phyloP scores from a whole-genome alignment of 192 early-diverging fungal species.

The Allomyces javanicus region DNA sequence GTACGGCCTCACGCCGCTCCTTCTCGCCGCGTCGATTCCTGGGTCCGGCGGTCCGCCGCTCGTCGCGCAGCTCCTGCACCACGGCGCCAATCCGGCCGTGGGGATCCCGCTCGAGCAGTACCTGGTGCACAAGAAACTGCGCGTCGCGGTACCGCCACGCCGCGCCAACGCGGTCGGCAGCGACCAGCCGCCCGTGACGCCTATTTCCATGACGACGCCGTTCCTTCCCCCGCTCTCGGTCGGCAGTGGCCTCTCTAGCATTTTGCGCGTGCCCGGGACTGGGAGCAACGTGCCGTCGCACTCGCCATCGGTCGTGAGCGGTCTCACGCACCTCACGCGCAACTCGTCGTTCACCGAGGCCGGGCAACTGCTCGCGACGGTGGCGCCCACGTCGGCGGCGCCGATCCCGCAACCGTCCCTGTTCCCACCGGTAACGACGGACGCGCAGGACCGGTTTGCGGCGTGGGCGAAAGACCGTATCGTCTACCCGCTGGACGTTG shows the following conservation, averaged over 20 bases:
- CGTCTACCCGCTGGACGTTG: background rate
- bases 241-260: background rate
- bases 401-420: background rate
- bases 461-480: background rate
- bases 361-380: background rate
- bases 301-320: background rate
- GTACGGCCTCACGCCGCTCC: slow-evolving; percentile 30
- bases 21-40: slow-evolving; percentile 8
- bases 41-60: background rate
- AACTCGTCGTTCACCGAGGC: background rate
- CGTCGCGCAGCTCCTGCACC: background rate
- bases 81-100: background rate
- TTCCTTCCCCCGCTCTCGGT: background rate
- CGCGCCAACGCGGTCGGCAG: background rate
- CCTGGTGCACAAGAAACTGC: slow-evolving; percentile 1
- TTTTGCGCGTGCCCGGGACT: background rate
- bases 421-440: background rate
- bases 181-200: background rate
- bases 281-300: background rate
- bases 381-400: background rate
- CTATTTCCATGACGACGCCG: background rate
- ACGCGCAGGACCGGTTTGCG: background rate
- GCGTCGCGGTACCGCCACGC: background rate
- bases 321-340: background rate
- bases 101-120: slow-evolving; percentile 2